These are phyloP conservation scores for Mucor velutinosus DNA, from an alignment of 371 early-diverging fungal species.

Conservation along the genomic window DNA sequence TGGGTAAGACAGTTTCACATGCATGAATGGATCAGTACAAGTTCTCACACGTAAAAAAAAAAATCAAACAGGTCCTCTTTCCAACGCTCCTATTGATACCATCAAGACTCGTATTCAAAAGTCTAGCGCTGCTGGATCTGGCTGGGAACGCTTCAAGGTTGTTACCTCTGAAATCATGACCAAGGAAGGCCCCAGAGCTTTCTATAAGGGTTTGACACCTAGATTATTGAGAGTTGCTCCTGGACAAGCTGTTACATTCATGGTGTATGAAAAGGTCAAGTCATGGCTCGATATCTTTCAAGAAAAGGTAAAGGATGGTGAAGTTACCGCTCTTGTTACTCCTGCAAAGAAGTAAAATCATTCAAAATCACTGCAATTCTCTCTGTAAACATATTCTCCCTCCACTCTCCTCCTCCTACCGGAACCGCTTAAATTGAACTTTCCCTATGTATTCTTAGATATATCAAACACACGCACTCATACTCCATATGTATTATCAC, in stretches of 20 bases:
- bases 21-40: background rate
- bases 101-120: conserved; percentile 98
- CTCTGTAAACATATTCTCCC: background rate
- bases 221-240: conserved; percentile 90
- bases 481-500: background rate
- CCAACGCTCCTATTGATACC: conserved; percentile 97
- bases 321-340: conserved; percentile 24
- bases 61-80: conserved; percentile 72
- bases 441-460: background rate
- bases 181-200: conserved; percentile 91
- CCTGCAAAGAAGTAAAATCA: conserved; percentile 12
- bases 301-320: conserved; percentile 44
- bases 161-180: conserved; percentile 75
- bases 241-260: conserved; percentile 87
- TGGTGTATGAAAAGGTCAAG: conserved; percentile 86
- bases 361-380: background rate
- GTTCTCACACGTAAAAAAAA: conserved; percentile 17
- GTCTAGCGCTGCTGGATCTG: conserved; percentile 73
- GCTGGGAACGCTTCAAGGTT: conserved; percentile 78
- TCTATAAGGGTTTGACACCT: conserved; percentile 96
- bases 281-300: conserved; percentile 68
- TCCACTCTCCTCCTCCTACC: background rate
- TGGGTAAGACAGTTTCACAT: conserved; percentile 54
- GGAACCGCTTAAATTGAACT: background rate
- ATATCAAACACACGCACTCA: background rate